Conservation (phyloP, 768 basidiomycete species). For the Dictyophora rubrovolvata region DNA sequence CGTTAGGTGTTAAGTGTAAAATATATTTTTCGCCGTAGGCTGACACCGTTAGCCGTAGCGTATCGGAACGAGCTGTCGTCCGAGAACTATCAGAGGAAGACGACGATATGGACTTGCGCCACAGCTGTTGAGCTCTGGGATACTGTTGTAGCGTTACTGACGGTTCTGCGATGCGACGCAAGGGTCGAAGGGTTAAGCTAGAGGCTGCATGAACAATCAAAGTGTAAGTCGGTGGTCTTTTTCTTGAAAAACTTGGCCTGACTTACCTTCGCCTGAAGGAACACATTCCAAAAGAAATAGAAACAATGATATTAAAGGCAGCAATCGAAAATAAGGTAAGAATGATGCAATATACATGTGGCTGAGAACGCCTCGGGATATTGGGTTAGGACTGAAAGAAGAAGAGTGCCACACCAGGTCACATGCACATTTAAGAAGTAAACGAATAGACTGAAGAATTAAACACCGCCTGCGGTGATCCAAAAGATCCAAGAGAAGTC, state of each 20-base stretch:
- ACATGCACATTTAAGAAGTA: no score
- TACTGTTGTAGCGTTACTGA: conserved; percentile 47
- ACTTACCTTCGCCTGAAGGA: neutral
- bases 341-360: neutral
- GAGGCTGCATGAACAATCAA: conserved; percentile 28
- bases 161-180: conserved; percentile 42
- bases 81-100: conserved; percentile 23
- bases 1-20: conserved; percentile 69
- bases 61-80: conserved; percentile 55
- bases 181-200: conserved; percentile 34
- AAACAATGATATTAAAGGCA: neutral
- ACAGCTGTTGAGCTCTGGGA: conserved; percentile 31
- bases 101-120: conserved; percentile 17
- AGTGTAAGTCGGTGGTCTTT: neutral
- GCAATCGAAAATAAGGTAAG: neutral
- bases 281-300: neutral
- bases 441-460: no score
- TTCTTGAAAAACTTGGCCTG: neutral
- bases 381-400: no score
- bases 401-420: no score
- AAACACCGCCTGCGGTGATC: no score
- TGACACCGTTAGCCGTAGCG: conserved; percentile 57
- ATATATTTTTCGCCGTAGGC: conserved; percentile 58
- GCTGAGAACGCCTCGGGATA: neutral
- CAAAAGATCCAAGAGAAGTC: no score